Evolutionary conservation across 164 flowering plant genomes (phyloP).

Genomic region (Tetrastigma voinierianum): DNA sequence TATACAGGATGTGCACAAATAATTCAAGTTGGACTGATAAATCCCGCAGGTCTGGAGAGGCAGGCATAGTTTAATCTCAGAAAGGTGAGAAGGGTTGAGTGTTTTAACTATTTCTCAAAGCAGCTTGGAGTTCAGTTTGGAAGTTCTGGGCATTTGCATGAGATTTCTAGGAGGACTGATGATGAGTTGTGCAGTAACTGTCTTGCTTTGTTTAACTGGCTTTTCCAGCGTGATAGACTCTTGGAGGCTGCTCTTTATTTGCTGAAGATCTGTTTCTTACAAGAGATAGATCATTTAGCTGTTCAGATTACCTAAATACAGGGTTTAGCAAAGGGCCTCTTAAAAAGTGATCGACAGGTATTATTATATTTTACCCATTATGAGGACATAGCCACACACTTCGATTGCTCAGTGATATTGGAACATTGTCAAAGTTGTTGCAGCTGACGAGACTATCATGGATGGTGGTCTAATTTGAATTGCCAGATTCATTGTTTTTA

Average conservation of each 20-base stretch:
- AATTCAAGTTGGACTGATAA: conserved; percentile 72
- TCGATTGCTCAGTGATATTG: background rate
- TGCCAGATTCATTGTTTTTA: too few species aligned
- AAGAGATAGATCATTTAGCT: conserved; percentile 33
- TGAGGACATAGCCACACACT: background rate
- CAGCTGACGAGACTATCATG: too few species aligned
- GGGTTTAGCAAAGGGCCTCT: conserved; percentile 70
- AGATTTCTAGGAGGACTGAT: conserved; percentile 41
- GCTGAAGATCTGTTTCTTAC: conserved; percentile 73
- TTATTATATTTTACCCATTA: background rate
- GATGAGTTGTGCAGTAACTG: conserved; percentile 85
- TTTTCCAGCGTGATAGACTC: conserved; percentile 73
- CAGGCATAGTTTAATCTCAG: conserved; percentile 39
- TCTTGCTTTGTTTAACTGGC: conserved; percentile 62
- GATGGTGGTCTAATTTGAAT: too few species aligned
- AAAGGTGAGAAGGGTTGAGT: conserved; percentile 47
- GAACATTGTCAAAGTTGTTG: too few species aligned
- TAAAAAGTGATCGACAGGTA: conserved; percentile 94
- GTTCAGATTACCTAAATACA: conserved; percentile 65
- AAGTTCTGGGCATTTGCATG: conserved; percentile 31
- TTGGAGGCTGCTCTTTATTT: conserved; percentile 76
- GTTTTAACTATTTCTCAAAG: conserved; percentile 14
- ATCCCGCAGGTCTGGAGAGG: conserved; percentile 59
- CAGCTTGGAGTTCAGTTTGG: conserved; percentile 29
- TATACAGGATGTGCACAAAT: conserved; percentile 68